Percentiles rank a stretch among this genome's conserved stretches.
These are phyloP conservation scores for Achlya hypogyna DNA, from an alignment of 352 stramenopile genomes.

Conservation along the genomic window DNA sequence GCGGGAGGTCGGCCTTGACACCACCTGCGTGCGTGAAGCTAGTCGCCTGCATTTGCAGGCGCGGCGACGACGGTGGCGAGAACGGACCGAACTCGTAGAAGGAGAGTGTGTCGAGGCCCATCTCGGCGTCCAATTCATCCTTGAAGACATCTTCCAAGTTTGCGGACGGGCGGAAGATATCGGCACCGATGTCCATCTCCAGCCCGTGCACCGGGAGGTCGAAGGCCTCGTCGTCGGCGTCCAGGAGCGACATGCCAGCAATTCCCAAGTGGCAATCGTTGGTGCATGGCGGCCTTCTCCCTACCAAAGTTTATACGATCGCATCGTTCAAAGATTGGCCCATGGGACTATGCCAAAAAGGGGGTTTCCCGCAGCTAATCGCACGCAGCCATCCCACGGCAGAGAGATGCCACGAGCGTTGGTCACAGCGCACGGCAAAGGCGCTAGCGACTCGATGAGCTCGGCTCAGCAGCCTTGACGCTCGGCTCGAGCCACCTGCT, in stretches of 20 bases:
- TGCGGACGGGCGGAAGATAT: constrained; percentile 54
- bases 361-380: background rate
- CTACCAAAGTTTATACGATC: constrained; percentile 15
- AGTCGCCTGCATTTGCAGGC: background rate
- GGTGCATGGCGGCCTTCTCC: background rate
- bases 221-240: constrained; percentile 1
- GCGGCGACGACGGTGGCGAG: constrained; percentile 15
- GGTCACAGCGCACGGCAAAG: background rate
- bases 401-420: background rate
- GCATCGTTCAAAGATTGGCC: background rate
- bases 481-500: too few species aligned
- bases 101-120: constrained; percentile 1
- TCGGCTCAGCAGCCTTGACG: too few species aligned
- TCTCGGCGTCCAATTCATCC: constrained; percentile 3
- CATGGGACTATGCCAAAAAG: background rate
- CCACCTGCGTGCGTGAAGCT: constrained; percentile 9
- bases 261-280: constrained; percentile 3
- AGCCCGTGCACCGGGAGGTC: constrained; percentile 29
- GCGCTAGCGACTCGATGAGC: background rate
- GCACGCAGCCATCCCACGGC: background rate
- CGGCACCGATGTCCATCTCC: constrained; percentile 43
- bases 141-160: constrained; percentile 32
- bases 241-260: constrained; percentile 17
- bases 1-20: constrained; percentile 23
- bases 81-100: constrained; percentile 17